Percentiles rank a stretch among this genome's conserved stretches.
phyloP scores from a whole-genome alignment of 108 stramenopile genomes.

The Hondaea fermentalgiana region DNA sequence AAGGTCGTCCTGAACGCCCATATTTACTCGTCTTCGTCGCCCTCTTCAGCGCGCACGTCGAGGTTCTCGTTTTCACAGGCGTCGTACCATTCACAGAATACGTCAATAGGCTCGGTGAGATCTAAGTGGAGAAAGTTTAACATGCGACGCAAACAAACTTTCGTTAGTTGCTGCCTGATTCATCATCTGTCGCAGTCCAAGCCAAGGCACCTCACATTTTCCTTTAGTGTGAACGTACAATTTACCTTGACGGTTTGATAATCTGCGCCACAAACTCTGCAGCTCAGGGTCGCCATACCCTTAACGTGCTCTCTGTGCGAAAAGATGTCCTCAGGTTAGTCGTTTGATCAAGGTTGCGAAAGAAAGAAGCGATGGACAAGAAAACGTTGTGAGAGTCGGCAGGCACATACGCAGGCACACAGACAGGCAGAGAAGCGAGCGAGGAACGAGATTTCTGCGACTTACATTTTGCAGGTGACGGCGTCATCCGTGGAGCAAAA shows the following conservation, averaged over 20 bases:
- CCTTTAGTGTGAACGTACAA: background rate
- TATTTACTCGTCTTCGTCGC: background rate
- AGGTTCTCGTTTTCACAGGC: background rate
- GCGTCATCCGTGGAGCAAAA: conserved; percentile 3
- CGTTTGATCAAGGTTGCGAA: too few relatives aligned
- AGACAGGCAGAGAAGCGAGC: too few relatives aligned
- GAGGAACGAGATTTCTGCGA: background rate
- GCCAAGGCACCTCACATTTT: too few relatives aligned
- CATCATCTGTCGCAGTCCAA: too few relatives aligned
- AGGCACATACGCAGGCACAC: too few relatives aligned
- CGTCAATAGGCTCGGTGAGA: conserved; percentile 13
- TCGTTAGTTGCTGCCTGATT: too few relatives aligned
- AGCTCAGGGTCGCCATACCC: background rate
- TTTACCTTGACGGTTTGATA: conserved; percentile 9
- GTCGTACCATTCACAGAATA: conserved; percentile 14
- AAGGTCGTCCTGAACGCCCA: too few relatives aligned
- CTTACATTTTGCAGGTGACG: conserved; percentile 17
- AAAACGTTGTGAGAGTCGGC: too few relatives aligned
- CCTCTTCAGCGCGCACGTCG: background rate
- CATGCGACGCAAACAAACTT: background rate
- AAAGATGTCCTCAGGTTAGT: background rate
- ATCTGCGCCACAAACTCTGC: background rate
- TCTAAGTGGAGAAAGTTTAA: background rate
- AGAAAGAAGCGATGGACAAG: too few relatives aligned
- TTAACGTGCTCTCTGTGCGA: background rate